Base-by-base conservation (phyloP, 2,329 filamentous ascomycete species). In the Aspergillus proliferans region DNA sequence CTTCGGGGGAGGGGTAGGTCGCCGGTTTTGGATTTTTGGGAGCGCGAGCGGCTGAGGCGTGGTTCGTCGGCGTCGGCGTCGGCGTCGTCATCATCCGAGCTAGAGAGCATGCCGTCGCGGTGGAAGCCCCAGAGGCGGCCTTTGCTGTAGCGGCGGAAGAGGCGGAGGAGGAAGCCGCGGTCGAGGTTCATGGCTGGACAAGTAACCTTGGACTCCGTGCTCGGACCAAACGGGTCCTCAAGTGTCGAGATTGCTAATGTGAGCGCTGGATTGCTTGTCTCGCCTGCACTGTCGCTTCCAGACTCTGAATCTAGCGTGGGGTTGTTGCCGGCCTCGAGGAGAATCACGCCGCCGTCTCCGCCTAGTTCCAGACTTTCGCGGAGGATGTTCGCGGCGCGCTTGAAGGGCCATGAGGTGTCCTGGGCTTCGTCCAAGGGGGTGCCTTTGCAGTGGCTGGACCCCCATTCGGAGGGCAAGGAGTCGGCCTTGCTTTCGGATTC, bases 111-210 rank as follows among this genome's bases (percentile, higher is more conserved):
- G 0, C 71, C 69, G 55, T 74, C 71, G 2, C 61, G 67, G 43
- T 76, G 71, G 48, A 76, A 74, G 1, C 71, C 72, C 73, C 73
- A 77, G 1, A 77, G 55, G 44, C 75, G 74, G 10, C 75, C 75
- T 46, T 70, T 68, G 4, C 72, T 70, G 50, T 76, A 76, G n/a
- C 71, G 69, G 21, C 64, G 65, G 8, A 76, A 57, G 10, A 76
- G 57, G 38, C 61, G 54, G 10, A 63, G 59, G 5, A 70, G 48
- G 10, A 70, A 70, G 0, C 57, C 55, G 5, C 57, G 59, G 41
- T 68, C 66, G 10, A 68, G 51, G 45, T 58, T 64, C 5, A 64
- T 61, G 2, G 65, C 64, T 3, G 66, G 55, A 34, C 56, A 64
- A 12, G 52, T 52, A 1, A 52, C 54, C 22, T 53, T 53, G 1